A percentile compares a stretch with the other conserved stretches of the same genome.
Conservation (phyloP, 164 flowering plant genomes). For the Cinnamomum chago region DNA sequence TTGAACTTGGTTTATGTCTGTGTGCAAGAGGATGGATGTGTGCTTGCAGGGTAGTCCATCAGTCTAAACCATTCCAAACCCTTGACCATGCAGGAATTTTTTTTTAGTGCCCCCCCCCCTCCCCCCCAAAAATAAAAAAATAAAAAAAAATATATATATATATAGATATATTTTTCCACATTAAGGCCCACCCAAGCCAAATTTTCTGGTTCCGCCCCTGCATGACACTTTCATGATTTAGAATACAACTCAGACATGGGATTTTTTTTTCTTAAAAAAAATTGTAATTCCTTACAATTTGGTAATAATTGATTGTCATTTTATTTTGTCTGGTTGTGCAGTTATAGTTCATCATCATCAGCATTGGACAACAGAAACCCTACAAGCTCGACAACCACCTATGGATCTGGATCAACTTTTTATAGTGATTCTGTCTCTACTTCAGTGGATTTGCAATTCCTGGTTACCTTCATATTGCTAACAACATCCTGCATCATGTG, state of each 20-base stretch:
- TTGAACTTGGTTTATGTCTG: too few species aligned
- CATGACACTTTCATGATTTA: neutral
- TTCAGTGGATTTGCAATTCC: constrained; percentile 27
- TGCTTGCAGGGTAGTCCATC: too few species aligned
- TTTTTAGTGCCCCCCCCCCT: too few species aligned
- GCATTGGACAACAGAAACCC: constrained; percentile 45
- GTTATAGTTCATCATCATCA: constrained; percentile 20
- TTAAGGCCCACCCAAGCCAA: neutral
- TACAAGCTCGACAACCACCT: constrained; percentile 25
- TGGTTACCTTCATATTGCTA: constrained; percentile 21
- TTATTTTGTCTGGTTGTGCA: constrained; percentile 1
- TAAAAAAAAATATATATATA: too few species aligned
- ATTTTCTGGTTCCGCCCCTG: too few species aligned
- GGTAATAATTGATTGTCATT: neutral
- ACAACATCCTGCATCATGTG: constrained; percentile 15
- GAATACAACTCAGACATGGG: neutral
- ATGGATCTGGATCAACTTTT: constrained; percentile 40
- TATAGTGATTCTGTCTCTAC: constrained; percentile 25
- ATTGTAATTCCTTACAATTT: neutral
- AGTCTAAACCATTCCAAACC: neutral
- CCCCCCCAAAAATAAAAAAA: too few species aligned
- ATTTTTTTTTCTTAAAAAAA: neutral
- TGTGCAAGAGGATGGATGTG: too few species aligned
- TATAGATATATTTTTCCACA: neutral
- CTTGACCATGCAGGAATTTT: neutral